Evolutionary conservation across 192 early-diverging fungal species (phyloP).

Genomic region (Entomortierella beljakovae): DNA sequence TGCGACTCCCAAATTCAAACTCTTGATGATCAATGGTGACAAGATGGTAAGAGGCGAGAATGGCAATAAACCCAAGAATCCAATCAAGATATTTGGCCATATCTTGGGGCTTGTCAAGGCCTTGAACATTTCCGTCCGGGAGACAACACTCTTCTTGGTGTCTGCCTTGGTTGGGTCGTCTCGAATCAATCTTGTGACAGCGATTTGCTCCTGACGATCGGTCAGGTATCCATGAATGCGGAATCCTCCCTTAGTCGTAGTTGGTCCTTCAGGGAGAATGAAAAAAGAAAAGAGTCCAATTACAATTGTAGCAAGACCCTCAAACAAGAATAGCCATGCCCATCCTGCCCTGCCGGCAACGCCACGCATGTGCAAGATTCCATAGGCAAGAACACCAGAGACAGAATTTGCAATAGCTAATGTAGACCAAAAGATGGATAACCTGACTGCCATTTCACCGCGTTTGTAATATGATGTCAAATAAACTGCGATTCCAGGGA

Average conservation of each 20-base stretch:
- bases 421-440: constrained; percentile 64
- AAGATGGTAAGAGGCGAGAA: constrained; percentile 30
- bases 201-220: constrained; percentile 65
- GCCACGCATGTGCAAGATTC: constrained; percentile 65
- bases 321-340: constrained; percentile 75
- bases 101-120: constrained; percentile 42
- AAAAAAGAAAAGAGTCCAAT: constrained; percentile 64
- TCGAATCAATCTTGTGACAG: constrained; percentile 68
- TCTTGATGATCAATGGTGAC: constrained; percentile 57
- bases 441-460: constrained; percentile 56
- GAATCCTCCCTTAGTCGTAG: constrained; percentile 34
- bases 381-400: constrained; percentile 67
- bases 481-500: constrained; percentile 61
- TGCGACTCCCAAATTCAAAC: constrained; percentile 41
- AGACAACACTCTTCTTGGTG: constrained; percentile 46
- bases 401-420: constrained; percentile 66
- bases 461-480: constrained; percentile 62
- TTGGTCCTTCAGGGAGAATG: constrained; percentile 61
- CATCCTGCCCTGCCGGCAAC: constrained; percentile 67
- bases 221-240: constrained; percentile 57
- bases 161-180: constrained; percentile 70
- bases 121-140: constrained; percentile 22
- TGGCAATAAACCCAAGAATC: constrained; percentile 54
- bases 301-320: constrained; percentile 65
- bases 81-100: constrained; percentile 56